These are phyloP conservation scores for Zopfochytrium polystomum DNA, from an alignment of 371 early-diverging fungal species.

Conservation along the genomic window DNA sequence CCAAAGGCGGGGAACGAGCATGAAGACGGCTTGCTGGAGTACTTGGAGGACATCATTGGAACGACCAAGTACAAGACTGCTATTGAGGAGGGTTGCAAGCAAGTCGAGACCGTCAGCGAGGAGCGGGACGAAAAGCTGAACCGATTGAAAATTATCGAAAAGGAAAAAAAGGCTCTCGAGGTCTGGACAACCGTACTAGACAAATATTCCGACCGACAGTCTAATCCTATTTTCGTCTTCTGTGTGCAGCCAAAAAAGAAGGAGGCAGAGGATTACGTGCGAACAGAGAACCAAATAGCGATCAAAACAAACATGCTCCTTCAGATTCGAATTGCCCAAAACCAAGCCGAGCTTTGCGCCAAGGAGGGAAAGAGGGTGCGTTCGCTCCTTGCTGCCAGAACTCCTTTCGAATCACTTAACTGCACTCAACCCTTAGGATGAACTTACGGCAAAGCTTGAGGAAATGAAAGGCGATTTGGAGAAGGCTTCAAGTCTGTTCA, in stretches of 20 bases:
- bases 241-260: constrained; percentile 64
- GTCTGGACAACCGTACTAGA: constrained; percentile 15
- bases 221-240: not conserved
- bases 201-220: not conserved
- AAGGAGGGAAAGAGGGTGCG: constrained; percentile 7
- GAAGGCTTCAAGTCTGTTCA: constrained; percentile 40
- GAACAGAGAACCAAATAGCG: constrained; percentile 75
- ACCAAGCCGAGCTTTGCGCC: constrained; percentile 6
- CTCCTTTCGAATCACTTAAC: not conserved
- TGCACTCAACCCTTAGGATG: constrained; percentile 5
- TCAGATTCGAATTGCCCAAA: constrained; percentile 59
- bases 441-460: constrained; percentile 51
- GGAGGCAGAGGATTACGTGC: constrained; percentile 78
- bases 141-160: constrained; percentile 80
- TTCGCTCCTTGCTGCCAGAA: too few species aligned
- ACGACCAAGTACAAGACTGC: constrained; percentile 85
- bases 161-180: constrained; percentile 75
- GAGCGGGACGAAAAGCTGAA: constrained; percentile 79
- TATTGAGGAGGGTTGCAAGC: constrained; percentile 72
- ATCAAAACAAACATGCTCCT: constrained; percentile 70
- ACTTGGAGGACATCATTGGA: constrained; percentile 99
- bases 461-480: constrained; percentile 51
- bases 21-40: constrained; percentile 98
- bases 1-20: constrained; percentile 89
- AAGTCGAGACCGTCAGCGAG: constrained; percentile 72